Base-by-base conservation (phyloP, 1,139 yeast species). In the Candida sp. region DNA sequence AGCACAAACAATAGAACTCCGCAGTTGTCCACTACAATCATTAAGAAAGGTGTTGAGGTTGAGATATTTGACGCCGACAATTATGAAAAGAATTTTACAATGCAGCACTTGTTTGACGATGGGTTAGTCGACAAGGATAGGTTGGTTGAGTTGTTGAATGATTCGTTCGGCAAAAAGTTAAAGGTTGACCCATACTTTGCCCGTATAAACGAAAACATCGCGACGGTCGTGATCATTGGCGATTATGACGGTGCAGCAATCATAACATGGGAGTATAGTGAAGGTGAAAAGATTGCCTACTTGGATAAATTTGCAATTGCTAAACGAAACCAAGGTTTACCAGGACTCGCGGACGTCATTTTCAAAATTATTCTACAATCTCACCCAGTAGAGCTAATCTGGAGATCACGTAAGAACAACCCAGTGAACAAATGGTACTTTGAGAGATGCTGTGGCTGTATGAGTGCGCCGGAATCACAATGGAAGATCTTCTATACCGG, bases 381-480 rank as follows among this genome's bases (percentile, higher is more conserved):
- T 42, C 93, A 87, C 63, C 90, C 91, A 0, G 68, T 79, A 11
- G 97, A 90, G 63, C 68, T 94, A 22, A 72, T 94, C 1, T 94
- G 99, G 99, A 80, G 99, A 61, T 92, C 98, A 2, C 74, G 97
- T 48, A 81, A 81, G 54, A 80, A 72, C 51, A 94, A 94, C 64
- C 97, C 98, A 0, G 98, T 94, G 4, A 94, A 94, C 71, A 92
- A 92, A 62, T 94, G 99, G 99, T 94, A 94, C 66, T 94, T 93
- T 68, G 98, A 94, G 61, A 77, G 99, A 56, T 88, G 97, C 46
- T 75, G 80, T 37, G 97, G 97, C 0, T 84, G 90, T 27, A 67
- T 84, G 52, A 78, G 81, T 46, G 63, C 75, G 23, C 78, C 79
- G 0, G 77, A 72, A 23, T 75, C 88, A 4, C 75, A 77, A 30